Base-by-base conservation (phyloP, 2,329 filamentous ascomycete species). In the Fusarium sp. region DNA sequence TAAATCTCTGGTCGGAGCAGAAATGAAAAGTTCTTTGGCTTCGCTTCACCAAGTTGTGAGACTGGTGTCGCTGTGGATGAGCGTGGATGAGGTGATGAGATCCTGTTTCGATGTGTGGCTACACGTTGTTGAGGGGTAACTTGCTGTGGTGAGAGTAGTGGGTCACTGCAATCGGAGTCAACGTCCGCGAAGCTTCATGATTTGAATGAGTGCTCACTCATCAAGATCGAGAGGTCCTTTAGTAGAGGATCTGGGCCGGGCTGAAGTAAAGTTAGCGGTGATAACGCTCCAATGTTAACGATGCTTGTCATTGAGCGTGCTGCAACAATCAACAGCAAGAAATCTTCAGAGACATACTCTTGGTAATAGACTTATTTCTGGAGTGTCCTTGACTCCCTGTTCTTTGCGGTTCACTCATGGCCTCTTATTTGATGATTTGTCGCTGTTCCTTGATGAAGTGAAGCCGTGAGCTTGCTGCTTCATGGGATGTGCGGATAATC, bases 1-100 rank as follows among this genome's bases (percentile, higher is more conserved):
- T 95, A 97, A 56, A 94, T 90, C 67, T 93, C 88, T 5, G 92
- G 90, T 20, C 90, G 88, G 13, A 96, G 86, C 45, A 97, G 88
- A 77, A 91, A 95, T 19, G 90, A 88, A 70, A 97, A 92, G 80
- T 97, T 91, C 73, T 92, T 91, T 45, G 75, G 70, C 5, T 71
- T 71, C 2, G 62, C 48, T 41, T 79, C 76, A 15, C 75, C 77
- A 17, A 79, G 50, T 50, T 74, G 74, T 11, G 75, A 65, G 22
- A 72, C 67, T 13, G 76, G 75, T 4, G 76, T 76, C 17, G 69
- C 59, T 55, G 71, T 63, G 26, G 67, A 67, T 45, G 72, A 73
- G 26, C 71, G 70, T 9, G 69, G 54, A 19, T 67, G 74, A 54
- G 60, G 71, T 45, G 71, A 76, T 49, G 71, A 68, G 49, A 71